These are phyloP conservation scores for Fusarium praegraminearum DNA, from an alignment of 2,329 filamentous ascomycete species.

Conservation along the genomic window DNA sequence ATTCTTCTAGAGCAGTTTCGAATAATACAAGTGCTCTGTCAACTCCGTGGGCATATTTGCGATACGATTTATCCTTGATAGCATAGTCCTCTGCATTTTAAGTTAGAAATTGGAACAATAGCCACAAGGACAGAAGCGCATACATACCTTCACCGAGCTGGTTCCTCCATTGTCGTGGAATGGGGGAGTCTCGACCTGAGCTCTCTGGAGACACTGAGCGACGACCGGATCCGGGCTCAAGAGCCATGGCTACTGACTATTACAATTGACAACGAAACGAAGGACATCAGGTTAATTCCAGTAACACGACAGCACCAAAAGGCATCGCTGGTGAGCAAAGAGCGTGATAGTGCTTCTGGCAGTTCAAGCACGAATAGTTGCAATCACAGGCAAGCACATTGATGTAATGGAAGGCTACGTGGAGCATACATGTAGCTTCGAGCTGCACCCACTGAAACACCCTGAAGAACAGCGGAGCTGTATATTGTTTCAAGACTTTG, in stretches of 20 bases:
- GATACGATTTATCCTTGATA: conserved; percentile 76
- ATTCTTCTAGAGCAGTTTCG: conserved; percentile 94
- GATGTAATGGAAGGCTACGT: conserved; percentile 48
- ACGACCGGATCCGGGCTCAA: conserved; percentile 68
- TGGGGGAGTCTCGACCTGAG: conserved; percentile 84
- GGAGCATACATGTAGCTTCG: conserved; percentile 33
- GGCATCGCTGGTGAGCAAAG: conserved; percentile 31
- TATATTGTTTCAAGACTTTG: background rate
- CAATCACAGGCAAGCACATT: conserved; percentile 37
- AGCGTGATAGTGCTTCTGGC: conserved; percentile 11
- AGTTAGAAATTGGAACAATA: conserved; percentile 18
- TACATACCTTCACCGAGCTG: conserved; percentile 79
- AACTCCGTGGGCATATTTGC: conserved; percentile 89
- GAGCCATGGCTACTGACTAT: conserved; percentile 66
- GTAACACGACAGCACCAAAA: conserved; percentile 24
- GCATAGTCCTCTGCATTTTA: conserved; percentile 63
- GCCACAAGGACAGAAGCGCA: background rate
- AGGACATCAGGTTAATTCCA: conserved; percentile 42
- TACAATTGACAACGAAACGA: conserved; percentile 28
- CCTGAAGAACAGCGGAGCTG: conserved; percentile 26
- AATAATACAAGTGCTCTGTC: conserved; percentile 90
- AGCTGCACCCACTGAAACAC: conserved; percentile 32
- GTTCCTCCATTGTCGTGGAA: conserved; percentile 80
- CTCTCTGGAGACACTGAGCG: conserved; percentile 80
- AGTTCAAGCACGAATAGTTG: conserved; percentile 24